Evolutionary conservation across 768 basidiomycete genomes (phyloP), one percentile per base, ranked within the genome.

Genomic region (Mycena maculata): DNA sequence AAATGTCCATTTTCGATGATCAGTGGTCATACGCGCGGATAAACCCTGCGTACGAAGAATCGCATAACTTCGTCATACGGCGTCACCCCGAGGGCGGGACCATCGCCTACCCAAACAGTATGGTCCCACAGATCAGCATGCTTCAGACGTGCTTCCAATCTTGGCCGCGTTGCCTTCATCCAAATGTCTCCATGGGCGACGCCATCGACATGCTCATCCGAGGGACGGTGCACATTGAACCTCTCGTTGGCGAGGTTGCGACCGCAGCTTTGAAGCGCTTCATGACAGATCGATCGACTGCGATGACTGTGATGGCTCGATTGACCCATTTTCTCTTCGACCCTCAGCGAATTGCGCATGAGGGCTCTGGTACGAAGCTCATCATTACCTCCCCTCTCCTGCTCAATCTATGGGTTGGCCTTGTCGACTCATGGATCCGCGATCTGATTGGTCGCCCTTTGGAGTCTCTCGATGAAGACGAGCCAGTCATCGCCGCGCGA

Each of bases 191-290:
- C 45, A 76, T 91, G 52, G 75, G 83, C 13, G 90, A 91, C 45
- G 87, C 89, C 0, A 83, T 94, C 55, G 91, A 94, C 69, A 89
- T 94, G 83, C 86, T 96, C 27, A 82, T 96, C 49, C 87, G 89
- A 36, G 93, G 92, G 2, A 86, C 94, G n/a, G 84, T 94, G 27
- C 96, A 97, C 70, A 88, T 95, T 31, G 94, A 98, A 68, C 92
- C 93, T 2, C 72, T 79, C 2, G 82, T 97, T 1, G 86, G 86
- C 39, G 89, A 91, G n/a, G 87, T 86, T 18, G 91, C 96, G 0
- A 83, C 81, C 30, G 80, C 82, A 4, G 90, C 94, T 15, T 75
- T 97, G 69, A 88, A 87, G 63, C 86, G 95, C 25, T 88, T 95
- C 69, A 90, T 92, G 83, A 80, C 83, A 7, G 88, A 94, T 59